Base-by-base conservation (phyloP, 192 early-diverging fungal genomes). In the Umbelopsis vinacea region DNA sequence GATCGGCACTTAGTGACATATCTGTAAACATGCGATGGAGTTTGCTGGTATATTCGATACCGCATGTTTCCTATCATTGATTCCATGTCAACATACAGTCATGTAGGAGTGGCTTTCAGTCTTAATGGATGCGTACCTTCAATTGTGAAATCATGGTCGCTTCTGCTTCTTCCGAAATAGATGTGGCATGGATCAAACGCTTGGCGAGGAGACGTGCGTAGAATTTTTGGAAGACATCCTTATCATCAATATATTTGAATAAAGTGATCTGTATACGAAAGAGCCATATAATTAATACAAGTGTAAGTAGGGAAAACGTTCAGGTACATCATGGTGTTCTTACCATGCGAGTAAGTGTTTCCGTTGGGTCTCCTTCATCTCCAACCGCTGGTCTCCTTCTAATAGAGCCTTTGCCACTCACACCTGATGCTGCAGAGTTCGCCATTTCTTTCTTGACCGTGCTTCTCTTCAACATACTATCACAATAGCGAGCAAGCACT, bases 161-260 rank as follows among this genome's bases (percentile, higher is more conserved):
- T 72, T 96, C 95, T n/a, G 89, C 79, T 35, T 96, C 95, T 33
- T 93, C 93, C 5, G 91, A 92, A 22, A 82, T 68, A 11, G 90
- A 92, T 6, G 86, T 80, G 11, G 84, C 82, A 74, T 90, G 87
- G n/a, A 96, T 89, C 3, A 96, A 76, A 14, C 95, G 86, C 72
- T 93, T 94, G 4, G 93, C 95, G 26, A 96, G 83, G 74, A 89
- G 85, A 21, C 92, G 83, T 6, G 92, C 89, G 72, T 96, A 96
- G 70, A 94, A 94, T 80, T 95, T 95, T 83, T 96, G 95, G 82
- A 93, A 96, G 1, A 96, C 82, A 70, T 96, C 95, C 71, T 96
- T 96, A 69, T 96, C 95, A 53, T 95, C 91, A 21, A 96, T 86
- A 77, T 94, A 96, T 53, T 92, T 91, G 79, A 96, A 96, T 10